A percentile compares a stretch with the other conserved stretches of the same genome.
Evolutionary conservation across 2,329 filamentous ascomycete genomes (phyloP).

Genomic region (Lachnellula occidentalis): DNA sequence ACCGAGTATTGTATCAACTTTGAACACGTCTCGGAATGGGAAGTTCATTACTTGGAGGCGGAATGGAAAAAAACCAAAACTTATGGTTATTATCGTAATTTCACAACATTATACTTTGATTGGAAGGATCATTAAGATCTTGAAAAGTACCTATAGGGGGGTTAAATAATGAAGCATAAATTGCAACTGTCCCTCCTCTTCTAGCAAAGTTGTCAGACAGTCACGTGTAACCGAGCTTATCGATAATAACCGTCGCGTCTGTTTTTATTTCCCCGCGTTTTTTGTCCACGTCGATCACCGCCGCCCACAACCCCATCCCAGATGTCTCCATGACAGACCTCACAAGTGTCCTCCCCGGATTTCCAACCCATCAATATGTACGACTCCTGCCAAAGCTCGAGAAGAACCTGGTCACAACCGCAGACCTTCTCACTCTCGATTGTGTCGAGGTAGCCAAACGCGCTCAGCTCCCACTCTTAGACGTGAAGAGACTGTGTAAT

Average conservation of each 20-base stretch:
- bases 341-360: slow-evolving; percentile 72
- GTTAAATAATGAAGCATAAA: no score
- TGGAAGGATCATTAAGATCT: no score
- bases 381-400: slow-evolving; percentile 77
- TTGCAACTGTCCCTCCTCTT: no score
- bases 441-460: slow-evolving; percentile 78
- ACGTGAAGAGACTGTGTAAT: slow-evolving; percentile 68
- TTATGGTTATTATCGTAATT: neutral
- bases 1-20: neutral
- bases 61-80: neutral
- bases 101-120: no score
- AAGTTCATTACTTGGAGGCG: neutral
- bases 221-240: neutral
- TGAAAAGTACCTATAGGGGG: no score
- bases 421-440: slow-evolving; percentile 82
- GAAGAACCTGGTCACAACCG: slow-evolving; percentile 67
- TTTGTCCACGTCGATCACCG: neutral
- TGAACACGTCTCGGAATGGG: neutral
- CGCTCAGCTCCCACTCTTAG: slow-evolving; percentile 72
- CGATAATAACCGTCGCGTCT: neutral
- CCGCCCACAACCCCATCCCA: neutral
- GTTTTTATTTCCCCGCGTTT: neutral
- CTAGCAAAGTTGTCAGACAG: neutral
- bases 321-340: slow-evolving; percentile 73
- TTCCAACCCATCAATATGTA: slow-evolving; percentile 64